These are phyloP conservation scores for Chlamydomonas incerta DNA, from an alignment of 139 green algal genomes.

Conservation along the genomic window DNA sequence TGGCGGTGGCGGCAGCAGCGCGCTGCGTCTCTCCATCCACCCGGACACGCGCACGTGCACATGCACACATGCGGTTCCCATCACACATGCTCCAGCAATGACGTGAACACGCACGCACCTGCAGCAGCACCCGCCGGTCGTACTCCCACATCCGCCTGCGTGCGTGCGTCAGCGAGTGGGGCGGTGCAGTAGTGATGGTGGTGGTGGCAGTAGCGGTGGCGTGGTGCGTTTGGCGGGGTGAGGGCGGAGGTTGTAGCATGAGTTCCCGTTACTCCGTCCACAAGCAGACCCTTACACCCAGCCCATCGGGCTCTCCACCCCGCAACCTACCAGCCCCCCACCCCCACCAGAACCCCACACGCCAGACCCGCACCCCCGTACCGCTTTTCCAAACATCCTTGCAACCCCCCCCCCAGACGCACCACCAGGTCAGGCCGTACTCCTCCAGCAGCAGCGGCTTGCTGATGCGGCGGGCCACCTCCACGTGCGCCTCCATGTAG, in stretches of 20 bases:
- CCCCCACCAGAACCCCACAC: too few relatives aligned
- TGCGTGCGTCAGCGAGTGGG: too few relatives aligned
- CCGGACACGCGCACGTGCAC: too few relatives aligned
- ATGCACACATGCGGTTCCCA: too few relatives aligned
- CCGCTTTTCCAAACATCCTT: background rate
- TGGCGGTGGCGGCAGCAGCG: too few relatives aligned
- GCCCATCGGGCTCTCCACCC: background rate
- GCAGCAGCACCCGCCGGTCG: slow-evolving; percentile 46
- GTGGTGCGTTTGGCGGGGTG: too few relatives aligned
- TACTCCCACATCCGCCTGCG: slow-evolving; percentile 36
- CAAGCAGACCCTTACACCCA: background rate
- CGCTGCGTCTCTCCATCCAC: too few relatives aligned
- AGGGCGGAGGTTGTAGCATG: too few relatives aligned
- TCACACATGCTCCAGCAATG: too few relatives aligned
- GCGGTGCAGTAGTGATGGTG: background rate
- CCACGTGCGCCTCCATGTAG: slow-evolving; percentile 28
- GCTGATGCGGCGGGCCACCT: slow-evolving; percentile 2
- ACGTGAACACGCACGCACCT: background rate
- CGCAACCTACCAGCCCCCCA: too few relatives aligned
- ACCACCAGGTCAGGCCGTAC: slow-evolving; percentile 56
- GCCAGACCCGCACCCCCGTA: too few relatives aligned
- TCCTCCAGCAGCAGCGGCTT: slow-evolving; percentile 58
- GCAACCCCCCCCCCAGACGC: slow-evolving; percentile 10
- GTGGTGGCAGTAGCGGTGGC: background rate
- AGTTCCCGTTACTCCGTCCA: too few relatives aligned